phyloP scores from a whole-genome alignment of 176 grass and related monocot species.

The Pharus latifolius region DNA sequence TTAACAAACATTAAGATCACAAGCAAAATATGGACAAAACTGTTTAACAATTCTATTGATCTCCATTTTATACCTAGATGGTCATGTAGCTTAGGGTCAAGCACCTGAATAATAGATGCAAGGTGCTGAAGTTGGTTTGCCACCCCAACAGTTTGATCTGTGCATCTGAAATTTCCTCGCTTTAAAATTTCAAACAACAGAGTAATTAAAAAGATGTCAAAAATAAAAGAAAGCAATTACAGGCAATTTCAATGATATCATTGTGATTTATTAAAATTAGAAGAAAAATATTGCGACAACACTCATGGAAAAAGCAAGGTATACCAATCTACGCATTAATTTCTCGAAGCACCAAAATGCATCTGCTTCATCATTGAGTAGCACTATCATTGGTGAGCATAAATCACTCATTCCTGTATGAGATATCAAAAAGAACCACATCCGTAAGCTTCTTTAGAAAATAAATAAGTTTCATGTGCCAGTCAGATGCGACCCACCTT shows the following conservation, averaged over 20 bases:
- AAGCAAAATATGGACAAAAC: background rate
- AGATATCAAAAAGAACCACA: constrained; percentile 12
- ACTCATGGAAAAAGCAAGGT: background rate
- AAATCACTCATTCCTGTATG: constrained; percentile 97
- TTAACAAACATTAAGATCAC: constrained; percentile 1
- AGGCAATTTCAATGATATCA: background rate
- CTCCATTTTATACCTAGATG: constrained; percentile 62
- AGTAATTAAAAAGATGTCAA: constrained; percentile 26
- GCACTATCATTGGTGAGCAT: constrained; percentile 94
- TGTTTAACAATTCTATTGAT: background rate
- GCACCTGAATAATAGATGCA: constrained; percentile 91
- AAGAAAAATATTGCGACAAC: background rate
- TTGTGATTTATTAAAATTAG: background rate
- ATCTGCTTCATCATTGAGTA: constrained; percentile 92
- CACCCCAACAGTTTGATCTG: constrained; percentile 86
- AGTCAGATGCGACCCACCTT: constrained; percentile 49
- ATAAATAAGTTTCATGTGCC: background rate
- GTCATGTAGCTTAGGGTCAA: constrained; percentile 95
- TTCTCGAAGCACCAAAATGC: constrained; percentile 98
- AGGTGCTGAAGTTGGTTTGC: constrained; percentile 88
- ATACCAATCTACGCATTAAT: constrained; percentile 98
- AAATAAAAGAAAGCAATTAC: constrained; percentile 5
- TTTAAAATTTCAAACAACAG: constrained; percentile 53
- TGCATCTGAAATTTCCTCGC: constrained; percentile 99
- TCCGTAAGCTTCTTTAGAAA: constrained; percentile 6